phyloP scores from a whole-genome alignment of 1,284 basidiomycete genomes.

The Filobasidium uniguttulatum region DNA sequence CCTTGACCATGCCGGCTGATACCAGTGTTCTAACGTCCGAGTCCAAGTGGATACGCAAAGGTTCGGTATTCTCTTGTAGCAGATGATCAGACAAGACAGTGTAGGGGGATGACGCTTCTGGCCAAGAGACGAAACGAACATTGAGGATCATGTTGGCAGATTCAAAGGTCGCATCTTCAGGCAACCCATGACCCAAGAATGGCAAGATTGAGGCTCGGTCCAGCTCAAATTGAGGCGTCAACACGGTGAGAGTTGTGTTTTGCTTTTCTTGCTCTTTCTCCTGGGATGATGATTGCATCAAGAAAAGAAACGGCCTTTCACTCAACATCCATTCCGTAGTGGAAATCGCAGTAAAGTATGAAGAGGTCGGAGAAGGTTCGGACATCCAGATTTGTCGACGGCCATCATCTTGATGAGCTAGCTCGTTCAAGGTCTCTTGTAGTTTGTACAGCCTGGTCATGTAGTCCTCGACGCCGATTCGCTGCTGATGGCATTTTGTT shows the following conservation, averaged over 20 bases:
- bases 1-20: conserved; percentile 40
- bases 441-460: not conserved
- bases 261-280: conserved; percentile 18
- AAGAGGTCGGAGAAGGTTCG: conserved; percentile 57
- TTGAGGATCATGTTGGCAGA: conserved; percentile 4
- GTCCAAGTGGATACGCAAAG: conserved; percentile 44
- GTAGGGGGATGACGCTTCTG: conserved; percentile 60
- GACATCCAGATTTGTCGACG: conserved; percentile 39
- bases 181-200: conserved; percentile 42
- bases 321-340: conserved; percentile 51
- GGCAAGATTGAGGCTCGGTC: conserved; percentile 47
- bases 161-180: conserved; percentile 18
- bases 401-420: not conserved
- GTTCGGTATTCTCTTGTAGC: conserved; percentile 14
- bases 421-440: not conserved
- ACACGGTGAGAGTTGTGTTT: conserved; percentile 43
- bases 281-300: conserved; percentile 39
- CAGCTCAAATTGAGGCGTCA: conserved; percentile 65
- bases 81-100: conserved; percentile 43
- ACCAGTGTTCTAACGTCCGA: conserved; percentile 46
- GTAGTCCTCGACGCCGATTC: no score
- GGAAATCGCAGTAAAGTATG: conserved; percentile 60
- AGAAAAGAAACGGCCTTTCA: conserved; percentile 61
- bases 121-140: conserved; percentile 44
- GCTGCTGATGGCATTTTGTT: no score